Evolutionary conservation across 1,284 basidiomycete species (phyloP).

Genomic region (Volvariella volvacea): DNA sequence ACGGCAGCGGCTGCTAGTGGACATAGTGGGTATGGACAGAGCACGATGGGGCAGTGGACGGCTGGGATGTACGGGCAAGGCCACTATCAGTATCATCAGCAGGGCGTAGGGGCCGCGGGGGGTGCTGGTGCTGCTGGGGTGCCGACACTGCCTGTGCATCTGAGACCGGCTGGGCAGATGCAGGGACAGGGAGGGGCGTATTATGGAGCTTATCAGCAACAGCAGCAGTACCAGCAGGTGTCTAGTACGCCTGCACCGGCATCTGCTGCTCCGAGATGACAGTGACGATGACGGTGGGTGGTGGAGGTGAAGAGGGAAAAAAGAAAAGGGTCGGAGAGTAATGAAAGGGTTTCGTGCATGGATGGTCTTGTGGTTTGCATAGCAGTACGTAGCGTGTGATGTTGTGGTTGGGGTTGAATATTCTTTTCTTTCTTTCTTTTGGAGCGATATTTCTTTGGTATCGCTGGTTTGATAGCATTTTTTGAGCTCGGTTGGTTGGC

Average conservation of each 20-base stretch:
- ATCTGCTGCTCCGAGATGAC: constrained; percentile 14
- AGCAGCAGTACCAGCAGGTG: constrained; percentile 10
- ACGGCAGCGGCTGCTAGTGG: constrained; percentile 5
- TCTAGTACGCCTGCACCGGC: constrained; percentile 5
- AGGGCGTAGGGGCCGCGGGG: not conserved
- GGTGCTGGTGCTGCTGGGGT: constrained; percentile 9
- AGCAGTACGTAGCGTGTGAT: too few relatives aligned
- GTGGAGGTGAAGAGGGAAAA: too few relatives aligned
- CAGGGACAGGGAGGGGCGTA: constrained; percentile 15
- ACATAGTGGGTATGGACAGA: not conserved
- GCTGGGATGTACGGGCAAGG: not conserved
- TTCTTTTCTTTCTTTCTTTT: too few relatives aligned
- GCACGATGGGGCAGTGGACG: not conserved
- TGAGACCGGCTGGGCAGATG: constrained; percentile 14
- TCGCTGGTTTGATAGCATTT: too few relatives aligned
- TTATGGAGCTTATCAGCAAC: constrained; percentile 20
- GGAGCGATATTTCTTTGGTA: too few relatives aligned
- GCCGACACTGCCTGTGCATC: constrained; percentile 25
- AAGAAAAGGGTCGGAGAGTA: too few relatives aligned
- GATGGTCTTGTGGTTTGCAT: too few relatives aligned
- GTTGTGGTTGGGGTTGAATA: too few relatives aligned
- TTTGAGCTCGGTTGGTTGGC: too few relatives aligned
- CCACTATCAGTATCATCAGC: not conserved
- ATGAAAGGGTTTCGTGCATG: too few relatives aligned
- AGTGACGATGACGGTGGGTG: not conserved